Percentiles rank a stretch among this genome's conserved stretches.
Evolutionary conservation across 75 land plant species (phyloP).

Genomic region (Picea glauca): DNA sequence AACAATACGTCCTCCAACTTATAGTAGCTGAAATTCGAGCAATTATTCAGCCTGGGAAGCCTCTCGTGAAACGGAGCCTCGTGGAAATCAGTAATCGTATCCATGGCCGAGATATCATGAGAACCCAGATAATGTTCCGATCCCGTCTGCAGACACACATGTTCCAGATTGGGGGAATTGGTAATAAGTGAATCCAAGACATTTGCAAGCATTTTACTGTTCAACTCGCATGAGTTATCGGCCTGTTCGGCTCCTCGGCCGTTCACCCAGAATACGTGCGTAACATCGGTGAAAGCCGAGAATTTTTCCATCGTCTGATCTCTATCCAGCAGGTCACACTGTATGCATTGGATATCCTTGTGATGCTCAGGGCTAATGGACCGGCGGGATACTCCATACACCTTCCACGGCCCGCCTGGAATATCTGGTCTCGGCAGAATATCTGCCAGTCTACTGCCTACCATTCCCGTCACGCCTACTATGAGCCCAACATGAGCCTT

Average conservation of each 20-base stretch:
- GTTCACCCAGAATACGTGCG: slow-evolving; percentile 67
- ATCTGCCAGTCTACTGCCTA: slow-evolving; percentile 62
- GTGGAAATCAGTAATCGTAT: slow-evolving; percentile 11
- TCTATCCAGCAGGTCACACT: slow-evolving; percentile 45
- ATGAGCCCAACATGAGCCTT: slow-evolving; percentile 32
- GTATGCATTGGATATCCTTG: slow-evolving; percentile 34
- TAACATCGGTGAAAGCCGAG: slow-evolving; percentile 52
- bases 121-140: slow-evolving; percentile 71
- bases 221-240: slow-evolving; percentile 24
- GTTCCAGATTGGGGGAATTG: slow-evolving; percentile 48
- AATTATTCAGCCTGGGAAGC: slow-evolving; percentile 41
- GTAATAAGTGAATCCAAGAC: slow-evolving; percentile 49
- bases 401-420: slow-evolving; percentile 77
- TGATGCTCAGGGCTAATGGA: slow-evolving; percentile 19
- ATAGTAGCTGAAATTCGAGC: slow-evolving; percentile 58
- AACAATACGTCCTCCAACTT: slow-evolving; percentile 47
- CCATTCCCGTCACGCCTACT: slow-evolving; percentile 69
- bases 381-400: slow-evolving; percentile 59
- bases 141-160: slow-evolving; percentile 73
- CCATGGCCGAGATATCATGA: slow-evolving; percentile 21
- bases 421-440: slow-evolving; percentile 54
- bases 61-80: slow-evolving; percentile 67
- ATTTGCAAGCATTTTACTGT: slow-evolving; percentile 54
- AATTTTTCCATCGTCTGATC: slow-evolving; percentile 42
- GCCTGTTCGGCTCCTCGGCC: slow-evolving; percentile 18